phyloP scores from a whole-genome alignment of 345 rosid species.

The Psidium guajava region DNA sequence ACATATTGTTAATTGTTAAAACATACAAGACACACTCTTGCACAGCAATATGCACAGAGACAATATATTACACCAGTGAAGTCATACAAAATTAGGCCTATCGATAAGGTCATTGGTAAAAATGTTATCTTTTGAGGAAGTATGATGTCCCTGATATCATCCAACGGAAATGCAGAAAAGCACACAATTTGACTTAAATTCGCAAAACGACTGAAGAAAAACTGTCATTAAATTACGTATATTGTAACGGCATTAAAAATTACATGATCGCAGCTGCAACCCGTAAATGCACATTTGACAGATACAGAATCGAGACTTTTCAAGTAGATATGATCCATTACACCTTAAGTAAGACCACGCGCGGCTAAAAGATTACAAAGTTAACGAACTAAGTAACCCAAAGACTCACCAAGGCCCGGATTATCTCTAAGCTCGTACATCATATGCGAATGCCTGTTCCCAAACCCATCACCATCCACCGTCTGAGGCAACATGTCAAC shows the following conservation, averaged over 20 bases:
- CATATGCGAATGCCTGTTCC: conserved; percentile 60
- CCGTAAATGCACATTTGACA: background rate
- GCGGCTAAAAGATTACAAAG: background rate
- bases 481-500: conserved; percentile 52
- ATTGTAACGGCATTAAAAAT: background rate
- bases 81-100: background rate
- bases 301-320: background rate
- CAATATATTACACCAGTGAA: background rate
- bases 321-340: background rate
- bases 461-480: conserved; percentile 53
- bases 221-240: background rate
- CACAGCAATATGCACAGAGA: background rate
- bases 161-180: background rate
- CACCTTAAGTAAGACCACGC: background rate
- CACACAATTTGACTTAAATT: background rate
- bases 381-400: background rate
- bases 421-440: conserved; percentile 83
- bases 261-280: background rate
- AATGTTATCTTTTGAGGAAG: background rate
- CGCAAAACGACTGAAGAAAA: background rate
- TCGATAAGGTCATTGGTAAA: background rate
- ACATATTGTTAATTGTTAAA: background rate
- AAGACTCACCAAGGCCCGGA: conserved; percentile 83
- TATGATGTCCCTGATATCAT: background rate
- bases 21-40: background rate